phyloP scores from a whole-genome alignment of 1,139 yeast species.

The Taphrina wiesneri region DNA sequence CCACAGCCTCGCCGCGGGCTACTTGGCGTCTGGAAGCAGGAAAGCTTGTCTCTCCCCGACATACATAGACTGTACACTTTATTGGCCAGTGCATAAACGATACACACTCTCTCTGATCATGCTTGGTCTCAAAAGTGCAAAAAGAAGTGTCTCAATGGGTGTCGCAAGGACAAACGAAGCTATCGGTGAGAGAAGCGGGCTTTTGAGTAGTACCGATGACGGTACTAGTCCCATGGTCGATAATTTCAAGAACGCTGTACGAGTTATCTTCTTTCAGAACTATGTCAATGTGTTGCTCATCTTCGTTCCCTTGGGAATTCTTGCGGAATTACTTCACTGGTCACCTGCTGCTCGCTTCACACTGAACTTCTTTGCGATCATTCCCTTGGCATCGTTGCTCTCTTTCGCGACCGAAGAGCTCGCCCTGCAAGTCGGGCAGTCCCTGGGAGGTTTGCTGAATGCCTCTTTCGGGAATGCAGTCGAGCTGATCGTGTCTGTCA shows the following conservation, averaged over 20 bases:
- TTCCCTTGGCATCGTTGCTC: slow-evolving; percentile 78
- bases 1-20: not conserved
- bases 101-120: not conserved
- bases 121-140: slow-evolving; percentile 29
- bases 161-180: slow-evolving; percentile 21
- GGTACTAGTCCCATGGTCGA: not conserved
- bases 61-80: not conserved
- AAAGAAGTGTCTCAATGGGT: slow-evolving; percentile 20
- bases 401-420: slow-evolving; percentile 86
- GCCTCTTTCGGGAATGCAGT: slow-evolving; percentile 96
- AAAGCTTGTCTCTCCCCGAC: not conserved
- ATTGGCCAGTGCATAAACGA: too few species aligned
- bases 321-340: slow-evolving; percentile 65
- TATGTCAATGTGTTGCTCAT: slow-evolving; percentile 75
- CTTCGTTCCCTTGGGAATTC: slow-evolving; percentile 82
- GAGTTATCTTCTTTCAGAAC: slow-evolving; percentile 46
- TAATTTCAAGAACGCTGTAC: slow-evolving; percentile 18
- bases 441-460: slow-evolving; percentile 87
- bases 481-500: slow-evolving; percentile 88
- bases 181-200: slow-evolving; percentile 19
- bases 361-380: slow-evolving; percentile 82
- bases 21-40: not conserved
- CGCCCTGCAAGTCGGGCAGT: slow-evolving; percentile 80
- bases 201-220: slow-evolving; percentile 8
- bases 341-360: slow-evolving; percentile 63